Conservation (phyloP, 2,329 filamentous ascomycete genomes). For the Fusarium stilboides region DNA sequence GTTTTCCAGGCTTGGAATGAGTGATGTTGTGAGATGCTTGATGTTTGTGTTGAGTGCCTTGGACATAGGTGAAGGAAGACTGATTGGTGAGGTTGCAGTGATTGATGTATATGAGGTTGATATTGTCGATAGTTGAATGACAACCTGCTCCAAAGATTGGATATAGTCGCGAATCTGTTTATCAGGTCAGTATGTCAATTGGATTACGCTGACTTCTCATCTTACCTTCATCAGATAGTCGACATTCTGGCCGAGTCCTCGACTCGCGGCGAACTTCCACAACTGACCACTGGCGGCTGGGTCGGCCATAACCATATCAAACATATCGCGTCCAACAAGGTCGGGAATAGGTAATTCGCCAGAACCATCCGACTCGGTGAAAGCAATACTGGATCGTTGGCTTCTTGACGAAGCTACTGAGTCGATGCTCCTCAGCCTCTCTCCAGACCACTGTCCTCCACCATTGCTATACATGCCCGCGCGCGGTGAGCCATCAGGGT, state of each 20-base stretch:
- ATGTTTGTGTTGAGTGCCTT: constrained; percentile 62
- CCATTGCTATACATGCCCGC: constrained; percentile 41
- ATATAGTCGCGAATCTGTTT: constrained; percentile 62
- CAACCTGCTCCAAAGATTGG: constrained; percentile 60
- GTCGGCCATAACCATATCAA: constrained; percentile 66
- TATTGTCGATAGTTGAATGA: constrained; percentile 57
- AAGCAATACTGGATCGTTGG: constrained; percentile 48
- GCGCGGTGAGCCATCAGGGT: constrained; percentile 56
- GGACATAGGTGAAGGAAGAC: constrained; percentile 59
- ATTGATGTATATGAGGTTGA: constrained; percentile 62
- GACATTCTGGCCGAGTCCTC: constrained; percentile 64
- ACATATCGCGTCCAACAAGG: constrained; percentile 66
- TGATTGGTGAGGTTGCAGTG: constrained; percentile 59
- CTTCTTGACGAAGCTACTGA: constrained; percentile 47
- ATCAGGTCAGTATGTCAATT: constrained; percentile 1
- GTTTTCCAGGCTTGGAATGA: constrained; percentile 63
- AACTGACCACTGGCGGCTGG: constrained; percentile 63
- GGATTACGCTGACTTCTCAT: background rate
- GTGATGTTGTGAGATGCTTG: constrained; percentile 60
- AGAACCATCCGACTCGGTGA: constrained; percentile 48
- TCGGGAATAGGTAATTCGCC: constrained; percentile 57
- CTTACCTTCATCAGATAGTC: constrained; percentile 66
- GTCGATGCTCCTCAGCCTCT: constrained; percentile 49
- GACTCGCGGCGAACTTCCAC: constrained; percentile 64
- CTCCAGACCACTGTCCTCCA: constrained; percentile 34